Evolutionary conservation across 1,139 yeast species (phyloP), one percentile per base, ranked within the genome.

Genomic region (Hyphopichia wangnamkhiaoensis): DNA sequence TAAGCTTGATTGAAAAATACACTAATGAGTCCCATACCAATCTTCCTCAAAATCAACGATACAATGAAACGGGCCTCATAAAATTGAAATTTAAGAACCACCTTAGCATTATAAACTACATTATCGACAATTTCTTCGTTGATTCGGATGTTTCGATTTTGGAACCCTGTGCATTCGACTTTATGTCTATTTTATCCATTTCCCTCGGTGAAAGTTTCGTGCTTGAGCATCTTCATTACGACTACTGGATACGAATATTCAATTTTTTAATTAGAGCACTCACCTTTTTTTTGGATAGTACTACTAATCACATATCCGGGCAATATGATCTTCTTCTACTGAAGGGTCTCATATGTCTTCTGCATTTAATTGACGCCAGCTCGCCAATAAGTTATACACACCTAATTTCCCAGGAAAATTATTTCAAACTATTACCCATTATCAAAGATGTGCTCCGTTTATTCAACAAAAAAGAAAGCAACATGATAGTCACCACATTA

Each of bases 131-230:
- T 37, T 53, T 52, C 41, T 49, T 53, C 21, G 41, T 51, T 3
- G 46, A 47, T 4, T 43, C 37, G 7, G 21, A 38, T 3, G 29
- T 18, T 2, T 10, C 39, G 20, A 34, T 65, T 2, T 55, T 68
- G 32, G 53, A 53, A 12, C 76, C 80, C 0, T 61, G 68, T 21
- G 55, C 65, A 1, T 40, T 63, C 23, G 71, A 70, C 42, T 59
- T 74, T 31, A 47, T 64, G 2, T 56, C 58, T 14, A 49, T 66
- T 0, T 28, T 75, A 2, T 48, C 55, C 15, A 39, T 48, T 2
- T 47, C 75, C 2, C 44, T 74, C 7, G 47, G 50, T 5, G 47
- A 58, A 32, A 61, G 56, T 23, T 63, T 53, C 34, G 70, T 76
- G 42, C 61, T 61, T 41, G 74, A 70, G 28, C 78, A 75, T 48